Evolutionary conservation across 2,329 filamentous ascomycete species (phyloP), one percentile per base, ranked within the genome.

Genomic region (Fusarium acutatum): DNA sequence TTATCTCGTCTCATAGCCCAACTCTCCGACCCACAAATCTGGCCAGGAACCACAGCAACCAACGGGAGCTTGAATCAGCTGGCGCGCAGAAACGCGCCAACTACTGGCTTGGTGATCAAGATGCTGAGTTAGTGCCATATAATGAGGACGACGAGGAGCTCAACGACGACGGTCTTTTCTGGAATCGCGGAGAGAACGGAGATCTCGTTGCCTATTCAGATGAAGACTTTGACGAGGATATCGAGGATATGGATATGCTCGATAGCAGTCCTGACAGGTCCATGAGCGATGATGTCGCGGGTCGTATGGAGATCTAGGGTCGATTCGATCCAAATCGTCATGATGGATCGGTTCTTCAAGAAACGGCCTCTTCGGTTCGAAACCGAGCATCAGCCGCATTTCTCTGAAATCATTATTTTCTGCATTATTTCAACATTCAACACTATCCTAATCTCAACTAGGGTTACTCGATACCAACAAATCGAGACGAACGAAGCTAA

Each of bases 101-200:
- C 69, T 98, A 94, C 82, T 98, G 95, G 96, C 88, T 98, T 7
- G 94, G 95, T 46, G 91, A 94, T 69, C 87, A 85, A 58, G 83
- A 88, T 59, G 88, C 86, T 11, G 84, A 86, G 75, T 80, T 86
- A 37, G 80, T 88, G 9, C 81, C 82, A 7, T 82, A 81, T 8
- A 84, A 85, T 30, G 82, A 83, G 26, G 82, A 83, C 6, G 87
- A 89, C 22, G 87, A 88, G 47, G 85, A 84, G 52, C 79, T 83
- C 11, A 82, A 85, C 49, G 84, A 86, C 65, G 87, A 90, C 59
- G 86, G 85, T 18, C 80, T 89, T 54, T 82, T 86, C 59, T 91
- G 88, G 86, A 89, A 90, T 64, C 86, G 88, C 6, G 88, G 89
- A 41, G 87, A 88, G 60, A 88, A 90, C 69, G 86, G 88, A 47